A percentile compares a stretch with the other conserved stretches of the same genome.
These are phyloP conservation scores for Chaetomium olivaceum DNA, from an alignment of 2,329 filamentous ascomycete species.

Conservation along the genomic window DNA sequence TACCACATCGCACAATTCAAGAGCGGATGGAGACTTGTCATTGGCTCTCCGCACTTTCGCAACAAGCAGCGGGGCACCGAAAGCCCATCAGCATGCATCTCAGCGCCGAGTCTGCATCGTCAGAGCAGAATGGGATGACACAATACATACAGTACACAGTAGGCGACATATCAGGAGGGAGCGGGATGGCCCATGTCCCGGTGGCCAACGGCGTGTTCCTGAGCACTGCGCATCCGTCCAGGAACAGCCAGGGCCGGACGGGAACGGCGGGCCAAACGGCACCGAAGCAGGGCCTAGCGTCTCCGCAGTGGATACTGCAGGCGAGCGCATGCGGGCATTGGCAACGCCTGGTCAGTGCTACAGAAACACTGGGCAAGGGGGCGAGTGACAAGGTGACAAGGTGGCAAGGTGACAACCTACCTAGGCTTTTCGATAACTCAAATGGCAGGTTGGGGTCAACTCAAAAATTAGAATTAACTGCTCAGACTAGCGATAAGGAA, in stretches of 20 bases:
- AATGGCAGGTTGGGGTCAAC: not conserved
- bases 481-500: not conserved
- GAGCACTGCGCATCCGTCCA: constrained; percentile 1
- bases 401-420: not conserved
- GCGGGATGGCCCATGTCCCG: constrained; percentile 19
- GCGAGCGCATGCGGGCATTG: not conserved
- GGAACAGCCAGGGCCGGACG: not conserved
- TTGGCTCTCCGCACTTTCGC: not conserved
- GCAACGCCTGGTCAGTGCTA: constrained; percentile 11
- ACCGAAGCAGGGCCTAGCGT: constrained; percentile 11
- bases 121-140: not conserved
- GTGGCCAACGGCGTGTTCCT: constrained; percentile 5
- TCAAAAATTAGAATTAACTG: not conserved
- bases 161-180: constrained; percentile 8
- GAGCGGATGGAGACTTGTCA: not conserved
- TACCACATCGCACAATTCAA: not conserved
- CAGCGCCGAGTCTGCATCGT: not conserved
- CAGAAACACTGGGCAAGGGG: not conserved
- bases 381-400: too few relatives aligned
- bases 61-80: not conserved
- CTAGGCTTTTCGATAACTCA: not conserved
- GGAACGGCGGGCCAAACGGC: constrained; percentile 18
- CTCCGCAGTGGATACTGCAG: constrained; percentile 9
- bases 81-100: not conserved
- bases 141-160: too few relatives aligned